Evolutionary conservation across 164 flowering plant species (phyloP).

Genomic region (Berberis vulgaris): DNA sequence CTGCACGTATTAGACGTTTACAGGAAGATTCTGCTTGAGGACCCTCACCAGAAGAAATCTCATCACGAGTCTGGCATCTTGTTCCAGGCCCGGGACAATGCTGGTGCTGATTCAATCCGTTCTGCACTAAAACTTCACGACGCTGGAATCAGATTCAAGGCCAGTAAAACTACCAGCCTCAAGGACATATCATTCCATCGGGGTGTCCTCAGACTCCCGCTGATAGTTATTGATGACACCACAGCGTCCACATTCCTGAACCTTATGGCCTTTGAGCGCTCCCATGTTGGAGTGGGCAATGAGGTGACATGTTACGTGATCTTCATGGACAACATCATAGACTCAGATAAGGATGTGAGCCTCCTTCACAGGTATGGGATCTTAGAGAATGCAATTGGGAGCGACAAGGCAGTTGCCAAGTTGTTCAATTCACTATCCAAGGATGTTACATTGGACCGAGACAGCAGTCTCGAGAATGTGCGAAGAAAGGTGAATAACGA

Average conservation of each 20-base stretch:
- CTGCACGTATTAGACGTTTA: slow-evolving; percentile 33
- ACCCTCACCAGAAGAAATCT: background rate
- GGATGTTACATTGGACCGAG: slow-evolving; percentile 37
- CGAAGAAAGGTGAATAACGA: slow-evolving; percentile 24
- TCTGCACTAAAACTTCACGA: slow-evolving; percentile 39
- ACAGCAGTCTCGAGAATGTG: slow-evolving; percentile 23
- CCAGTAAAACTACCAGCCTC: slow-evolving; percentile 27
- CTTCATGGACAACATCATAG: slow-evolving; percentile 57
- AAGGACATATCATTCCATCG: slow-evolving; percentile 32
- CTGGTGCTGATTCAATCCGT: slow-evolving; percentile 13
- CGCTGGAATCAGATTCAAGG: slow-evolving; percentile 41
- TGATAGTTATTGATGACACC: slow-evolving; percentile 34
- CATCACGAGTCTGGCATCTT: background rate
- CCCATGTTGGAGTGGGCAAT: slow-evolving; percentile 44
- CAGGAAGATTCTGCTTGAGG: slow-evolving; percentile 28
- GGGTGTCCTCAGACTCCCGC: slow-evolving; percentile 41
- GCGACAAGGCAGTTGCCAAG: slow-evolving; percentile 46
- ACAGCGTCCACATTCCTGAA: slow-evolving; percentile 44
- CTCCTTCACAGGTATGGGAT: slow-evolving; percentile 31
- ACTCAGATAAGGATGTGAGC: slow-evolving; percentile 35
- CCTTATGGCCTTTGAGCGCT: slow-evolving; percentile 46
- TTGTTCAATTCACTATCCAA: slow-evolving; percentile 42
- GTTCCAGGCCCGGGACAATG: slow-evolving; percentile 5
- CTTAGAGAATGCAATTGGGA: slow-evolving; percentile 41
- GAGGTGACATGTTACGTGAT: slow-evolving; percentile 42